Evolutionary conservation across 108 stramenopile species (phyloP).

Genomic region (Mayamaea pseudoterrestris): DNA sequence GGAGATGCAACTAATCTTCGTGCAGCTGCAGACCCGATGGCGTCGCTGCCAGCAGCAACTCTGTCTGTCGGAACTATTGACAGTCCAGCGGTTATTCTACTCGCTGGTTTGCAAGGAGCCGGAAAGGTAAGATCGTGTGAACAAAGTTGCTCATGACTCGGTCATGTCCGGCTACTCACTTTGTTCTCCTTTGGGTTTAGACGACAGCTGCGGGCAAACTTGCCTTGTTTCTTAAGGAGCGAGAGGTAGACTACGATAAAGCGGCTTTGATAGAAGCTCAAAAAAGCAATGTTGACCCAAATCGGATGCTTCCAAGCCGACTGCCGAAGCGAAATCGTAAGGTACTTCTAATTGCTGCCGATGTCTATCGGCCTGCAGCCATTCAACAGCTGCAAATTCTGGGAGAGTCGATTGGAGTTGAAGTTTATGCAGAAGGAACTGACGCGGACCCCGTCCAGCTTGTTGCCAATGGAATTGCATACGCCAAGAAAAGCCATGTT

Average conservation of each 20-base stretch:
- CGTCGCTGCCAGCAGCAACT: conserved; percentile 43
- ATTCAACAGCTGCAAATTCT: conserved; percentile 87
- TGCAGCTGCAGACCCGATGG: conserved; percentile 1
- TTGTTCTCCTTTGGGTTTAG: too few species aligned
- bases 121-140: too few species aligned
- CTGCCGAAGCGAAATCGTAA: conserved; percentile 65
- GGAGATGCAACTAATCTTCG: conserved; percentile 6
- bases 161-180: neutral
- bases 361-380: conserved; percentile 92
- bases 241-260: conserved; percentile 60
- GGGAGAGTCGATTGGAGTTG: conserved; percentile 68
- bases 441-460: conserved; percentile 86
- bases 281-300: conserved; percentile 27
- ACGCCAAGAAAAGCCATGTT: conserved; percentile 70
- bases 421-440: conserved; percentile 68
- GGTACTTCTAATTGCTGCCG: conserved; percentile 85
- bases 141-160: neutral
- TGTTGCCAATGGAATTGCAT: conserved; percentile 56
- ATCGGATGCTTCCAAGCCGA: conserved; percentile 26
- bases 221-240: conserved; percentile 74
- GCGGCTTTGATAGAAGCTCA: conserved; percentile 26
- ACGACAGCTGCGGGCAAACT: conserved; percentile 92
- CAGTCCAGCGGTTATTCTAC: conserved; percentile 76
- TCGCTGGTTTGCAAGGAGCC: conserved; percentile 93
- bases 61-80: conserved; percentile 33